Base-by-base conservation (phyloP, 2,329 filamentous ascomycete species). In the Aspergillus melleus region DNA sequence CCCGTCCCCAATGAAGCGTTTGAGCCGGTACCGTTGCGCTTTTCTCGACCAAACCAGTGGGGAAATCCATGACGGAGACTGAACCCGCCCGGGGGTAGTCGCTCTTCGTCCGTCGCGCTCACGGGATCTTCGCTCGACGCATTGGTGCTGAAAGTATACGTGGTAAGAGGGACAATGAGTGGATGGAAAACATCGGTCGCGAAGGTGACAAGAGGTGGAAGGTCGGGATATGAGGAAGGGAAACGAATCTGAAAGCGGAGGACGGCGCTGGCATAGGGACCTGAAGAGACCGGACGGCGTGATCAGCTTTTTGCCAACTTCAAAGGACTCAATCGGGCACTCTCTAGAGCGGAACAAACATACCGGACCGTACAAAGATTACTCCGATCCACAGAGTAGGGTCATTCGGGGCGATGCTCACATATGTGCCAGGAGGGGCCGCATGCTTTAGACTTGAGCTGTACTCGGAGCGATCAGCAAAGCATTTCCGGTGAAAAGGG, bases 161-260 rank as follows among this genome's bases (percentile, higher is more conserved):
- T 96, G n/a, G 92, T 96, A 62, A 96, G 83, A 42, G 95, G 93
- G 8, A 93, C 92, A 66, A 98, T 88, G 47, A 99, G 83, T 19
- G 94, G 94, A 74, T 99, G 94, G 75, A 98, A 99, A 66, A 98
- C 89, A 73, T 98, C 94, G 67, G 91, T 96, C 50, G 87, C 86
- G 76, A 99, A 96, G 57, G 89, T 94, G 65, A 99, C 86, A 19
- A 93, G 82, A 10, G 95, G 95, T 54, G 94, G 91, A 20, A 91
- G 79, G 54, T 83, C 79, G 12, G 94, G 94, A 73, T 96, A 97
- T 44, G 84, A 83, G 61, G 89, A 83, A 39, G 93, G 91, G 70
- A 98, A 98, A 24, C 88, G 89, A 65, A 98, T 90, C 67, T 95
- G 89, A 77, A 98, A 96, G 69, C 93, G 90, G 63, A 98, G 84